Percentiles rank a stretch among this genome's conserved stretches.
Evolutionary conservation across 1,284 basidiomycete species (phyloP).

Genomic region (Cryptococcus wingfieldii): DNA sequence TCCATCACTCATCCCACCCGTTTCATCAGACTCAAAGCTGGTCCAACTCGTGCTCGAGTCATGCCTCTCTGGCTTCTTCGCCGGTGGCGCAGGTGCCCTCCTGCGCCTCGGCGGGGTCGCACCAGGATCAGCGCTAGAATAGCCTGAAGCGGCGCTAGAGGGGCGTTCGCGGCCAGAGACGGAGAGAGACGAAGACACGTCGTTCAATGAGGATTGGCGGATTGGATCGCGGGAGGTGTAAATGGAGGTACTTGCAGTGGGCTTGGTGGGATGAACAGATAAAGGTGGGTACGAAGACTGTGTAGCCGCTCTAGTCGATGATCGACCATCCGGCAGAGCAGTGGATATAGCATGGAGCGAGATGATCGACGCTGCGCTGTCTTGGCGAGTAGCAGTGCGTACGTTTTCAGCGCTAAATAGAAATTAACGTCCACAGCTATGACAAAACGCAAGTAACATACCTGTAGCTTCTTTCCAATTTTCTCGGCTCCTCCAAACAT

Average conservation of each 20-base stretch:
- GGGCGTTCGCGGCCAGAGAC: conserved; percentile 16
- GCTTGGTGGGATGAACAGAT: background rate
- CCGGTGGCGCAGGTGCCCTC: conserved; percentile 29
- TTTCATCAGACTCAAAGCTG: conserved; percentile 14
- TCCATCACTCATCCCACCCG: background rate
- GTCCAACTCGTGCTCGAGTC: conserved; percentile 14
- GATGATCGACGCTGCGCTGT: conserved; percentile 26
- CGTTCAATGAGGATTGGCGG: conserved; percentile 37
- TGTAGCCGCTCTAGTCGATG: too few species aligned
- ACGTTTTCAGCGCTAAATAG: conserved; percentile 31
- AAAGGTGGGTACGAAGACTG: too few species aligned
- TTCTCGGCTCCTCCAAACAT: conserved; percentile 53
- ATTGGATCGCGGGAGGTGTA: conserved; percentile 39
- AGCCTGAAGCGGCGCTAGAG: conserved; percentile 10
- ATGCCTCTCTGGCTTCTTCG: conserved; percentile 3
- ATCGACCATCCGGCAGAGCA: conserved; percentile 21
- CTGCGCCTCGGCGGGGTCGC: conserved; percentile 12
- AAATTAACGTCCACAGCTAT: conserved; percentile 38
- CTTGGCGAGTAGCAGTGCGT: conserved; percentile 17
- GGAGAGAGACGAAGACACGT: conserved; percentile 32
- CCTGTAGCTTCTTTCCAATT: conserved; percentile 39
- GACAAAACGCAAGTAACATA: conserved; percentile 5
- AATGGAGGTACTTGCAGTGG: conserved; percentile 21
- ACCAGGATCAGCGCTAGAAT: background rate
- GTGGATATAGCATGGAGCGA: conserved; percentile 33